Evolutionary conservation across 192 early-diverging fungal species (phyloP).

Genomic region (Coemansia sp.): DNA sequence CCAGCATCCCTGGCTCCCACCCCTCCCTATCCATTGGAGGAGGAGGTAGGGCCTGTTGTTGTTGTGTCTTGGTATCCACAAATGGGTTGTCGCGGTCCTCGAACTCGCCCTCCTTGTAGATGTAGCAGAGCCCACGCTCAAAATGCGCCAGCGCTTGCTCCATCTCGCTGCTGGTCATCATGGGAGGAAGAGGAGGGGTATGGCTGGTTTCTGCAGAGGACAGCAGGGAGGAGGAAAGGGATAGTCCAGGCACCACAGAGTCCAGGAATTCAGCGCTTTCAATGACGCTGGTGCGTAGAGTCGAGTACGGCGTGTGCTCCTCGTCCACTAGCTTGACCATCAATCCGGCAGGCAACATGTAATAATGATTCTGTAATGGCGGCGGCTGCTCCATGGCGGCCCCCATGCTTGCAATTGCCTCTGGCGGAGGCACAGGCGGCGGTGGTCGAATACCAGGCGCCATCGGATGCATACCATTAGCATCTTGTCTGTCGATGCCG

Average conservation of each 20-base stretch:
- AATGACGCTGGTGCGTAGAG: conserved; percentile 11
- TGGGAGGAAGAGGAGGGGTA: too few species aligned
- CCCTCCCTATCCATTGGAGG: conserved; percentile 32
- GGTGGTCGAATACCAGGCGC: not conserved
- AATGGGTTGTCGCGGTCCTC: conserved; percentile 11
- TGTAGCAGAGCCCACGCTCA: conserved; percentile 31
- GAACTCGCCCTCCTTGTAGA: conserved; percentile 39
- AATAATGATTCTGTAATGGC: conserved; percentile 6
- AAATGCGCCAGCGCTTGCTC: conserved; percentile 26
- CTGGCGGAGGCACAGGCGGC: conserved; percentile 9
- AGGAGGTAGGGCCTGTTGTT: not conserved
- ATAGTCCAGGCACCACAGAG: conserved; percentile 19
- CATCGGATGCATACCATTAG: not conserved
- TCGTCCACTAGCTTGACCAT: conserved; percentile 21
- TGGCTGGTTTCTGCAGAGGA: not conserved
- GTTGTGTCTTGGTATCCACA: not conserved
- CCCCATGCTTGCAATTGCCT: not conserved
- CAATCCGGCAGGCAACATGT: conserved; percentile 32
- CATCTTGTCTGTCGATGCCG: not conserved
- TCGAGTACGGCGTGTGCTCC: conserved; percentile 16
- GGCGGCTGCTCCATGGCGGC: not conserved
- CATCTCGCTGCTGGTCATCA: conserved; percentile 15
- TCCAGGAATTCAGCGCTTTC: conserved; percentile 29
- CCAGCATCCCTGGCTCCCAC: conserved; percentile 32
- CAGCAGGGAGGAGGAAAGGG: not conserved